phyloP scores from a whole-genome alignment of 139 green algal species.

The Micractinium conductrix region DNA sequence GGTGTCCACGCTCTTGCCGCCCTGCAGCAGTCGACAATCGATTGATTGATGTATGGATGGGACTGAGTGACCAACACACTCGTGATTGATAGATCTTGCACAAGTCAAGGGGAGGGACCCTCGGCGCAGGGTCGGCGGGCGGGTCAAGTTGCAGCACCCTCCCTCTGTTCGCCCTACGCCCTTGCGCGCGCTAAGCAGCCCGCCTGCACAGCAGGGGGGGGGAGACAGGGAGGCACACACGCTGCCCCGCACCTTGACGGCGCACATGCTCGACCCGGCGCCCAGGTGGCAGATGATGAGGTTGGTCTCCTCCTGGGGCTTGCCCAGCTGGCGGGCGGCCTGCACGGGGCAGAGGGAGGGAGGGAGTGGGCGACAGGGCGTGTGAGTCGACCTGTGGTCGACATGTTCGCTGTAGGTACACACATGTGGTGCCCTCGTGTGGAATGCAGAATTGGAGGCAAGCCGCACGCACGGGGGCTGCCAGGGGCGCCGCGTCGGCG shows the following conservation, averaged over 20 bases:
- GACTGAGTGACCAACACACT: too few relatives aligned
- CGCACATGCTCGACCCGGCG: slow-evolving; percentile 79
- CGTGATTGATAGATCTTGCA: too few relatives aligned
- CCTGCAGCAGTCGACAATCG: too few relatives aligned
- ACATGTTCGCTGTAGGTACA: too few relatives aligned
- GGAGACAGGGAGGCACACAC: background rate
- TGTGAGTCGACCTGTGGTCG: too few relatives aligned
- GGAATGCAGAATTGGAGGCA: background rate
- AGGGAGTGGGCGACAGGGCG: background rate
- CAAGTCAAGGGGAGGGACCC: too few relatives aligned
- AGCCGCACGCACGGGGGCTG: too few relatives aligned
- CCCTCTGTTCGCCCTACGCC: too few relatives aligned
- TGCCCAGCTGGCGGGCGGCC: slow-evolving; percentile 59
- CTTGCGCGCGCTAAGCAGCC: background rate
- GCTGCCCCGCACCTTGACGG: slow-evolving; percentile 54
- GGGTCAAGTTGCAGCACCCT: too few relatives aligned
- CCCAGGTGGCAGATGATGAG: slow-evolving; percentile 42
- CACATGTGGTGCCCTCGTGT: too few relatives aligned
- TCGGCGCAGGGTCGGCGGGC: background rate
- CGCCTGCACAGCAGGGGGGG: background rate
- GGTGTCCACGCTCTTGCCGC: slow-evolving; percentile 42
- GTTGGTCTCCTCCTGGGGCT: slow-evolving; percentile 41
- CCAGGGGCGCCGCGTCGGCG: too few relatives aligned
- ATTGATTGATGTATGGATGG: too few relatives aligned
- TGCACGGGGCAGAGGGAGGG: background rate